Evolutionary conservation across 2,329 filamentous ascomycete species (phyloP), one percentile per base, ranked within the genome.

Genomic region (Aspergillus sp.): DNA sequence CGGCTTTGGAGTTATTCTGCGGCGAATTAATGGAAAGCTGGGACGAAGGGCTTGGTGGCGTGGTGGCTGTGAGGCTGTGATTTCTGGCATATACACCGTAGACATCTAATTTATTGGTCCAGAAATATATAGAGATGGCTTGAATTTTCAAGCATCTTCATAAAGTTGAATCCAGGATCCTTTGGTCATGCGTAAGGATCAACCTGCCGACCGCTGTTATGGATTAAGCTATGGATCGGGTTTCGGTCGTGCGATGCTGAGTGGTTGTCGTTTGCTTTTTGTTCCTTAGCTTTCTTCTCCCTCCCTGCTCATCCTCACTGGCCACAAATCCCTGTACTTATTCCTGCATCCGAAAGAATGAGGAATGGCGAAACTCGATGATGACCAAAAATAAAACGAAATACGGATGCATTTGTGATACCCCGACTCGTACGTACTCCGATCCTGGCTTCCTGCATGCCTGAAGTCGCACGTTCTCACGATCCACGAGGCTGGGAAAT

Each of bases 21-120:
- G 76, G 74, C n/a, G 68, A 70, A 33, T 64, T 80, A 62, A 78
- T 75, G 69, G 77, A 79, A 58, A 79, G 78, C 62, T 80, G 77
- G 78, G 76, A 79, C 48, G 77, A 79, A 54, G 76, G 70, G 6
- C 67, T 80, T 23, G 71, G 76, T 52, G 76, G 77, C 3, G 64
- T 79, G 39, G 55, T 78, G 57, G 54, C 55, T 14, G 66, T 72
- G 39, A 68, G 58, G 52, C 56, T 73, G 44, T 75, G 58, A 68
- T 35, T 44, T 33, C 21, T 39, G 25, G n/a, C 23, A 11, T 47
- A 50, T 27, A 31, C 9, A 27, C 25, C 25, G 8, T 31, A 53
- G 17, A 47, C 21, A 43, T 48, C 27, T 31, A 31, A 46, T 51
- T 15, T 33, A 47, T 8, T 40, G 37, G 9, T 17, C 11, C 17